These are phyloP conservation scores for Lepidium africanum DNA, from an alignment of 345 rosid species.

Conservation along the genomic window DNA sequence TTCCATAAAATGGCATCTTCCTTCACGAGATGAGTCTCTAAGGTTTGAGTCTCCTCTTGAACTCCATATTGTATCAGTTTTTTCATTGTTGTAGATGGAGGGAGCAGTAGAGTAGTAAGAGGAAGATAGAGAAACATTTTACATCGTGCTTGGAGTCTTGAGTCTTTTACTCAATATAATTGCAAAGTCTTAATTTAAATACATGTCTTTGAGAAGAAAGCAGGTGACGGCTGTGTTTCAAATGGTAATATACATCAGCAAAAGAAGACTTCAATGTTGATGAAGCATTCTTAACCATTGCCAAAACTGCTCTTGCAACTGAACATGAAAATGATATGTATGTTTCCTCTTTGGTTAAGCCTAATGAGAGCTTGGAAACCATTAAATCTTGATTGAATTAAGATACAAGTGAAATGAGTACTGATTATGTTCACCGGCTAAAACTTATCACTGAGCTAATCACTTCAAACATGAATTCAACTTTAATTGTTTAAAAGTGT, in stretches of 20 bases:
- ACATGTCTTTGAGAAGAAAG: constrained; percentile 73
- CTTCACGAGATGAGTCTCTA: constrained; percentile 45
- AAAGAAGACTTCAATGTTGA: constrained; percentile 65
- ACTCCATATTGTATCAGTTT: constrained; percentile 85
- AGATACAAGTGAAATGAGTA: neutral
- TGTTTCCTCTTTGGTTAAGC: constrained; percentile 8
- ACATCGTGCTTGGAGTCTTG: no score
- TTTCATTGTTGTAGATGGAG: no score
- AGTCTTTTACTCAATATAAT: neutral
- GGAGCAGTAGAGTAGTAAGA: no score
- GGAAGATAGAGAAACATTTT: no score
- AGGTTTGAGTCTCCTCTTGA: constrained; percentile 68
- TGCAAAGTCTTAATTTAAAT: neutral
- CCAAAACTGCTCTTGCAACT: constrained; percentile 46
- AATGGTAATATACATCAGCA: constrained; percentile 74
- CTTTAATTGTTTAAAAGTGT: no score
- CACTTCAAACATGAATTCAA: no score
- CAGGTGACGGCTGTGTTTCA: constrained; percentile 69
- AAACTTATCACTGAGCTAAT: no score
- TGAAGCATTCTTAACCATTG: constrained; percentile 66
- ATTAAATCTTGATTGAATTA: neutral
- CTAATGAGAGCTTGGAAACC: neutral
- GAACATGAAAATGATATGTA: constrained; percentile 61
- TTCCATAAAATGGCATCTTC: no score
- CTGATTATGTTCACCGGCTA: no score